phyloP scores from a whole-genome alignment of 352 stramenopile species.

The Phytophthora sp. region DNA sequence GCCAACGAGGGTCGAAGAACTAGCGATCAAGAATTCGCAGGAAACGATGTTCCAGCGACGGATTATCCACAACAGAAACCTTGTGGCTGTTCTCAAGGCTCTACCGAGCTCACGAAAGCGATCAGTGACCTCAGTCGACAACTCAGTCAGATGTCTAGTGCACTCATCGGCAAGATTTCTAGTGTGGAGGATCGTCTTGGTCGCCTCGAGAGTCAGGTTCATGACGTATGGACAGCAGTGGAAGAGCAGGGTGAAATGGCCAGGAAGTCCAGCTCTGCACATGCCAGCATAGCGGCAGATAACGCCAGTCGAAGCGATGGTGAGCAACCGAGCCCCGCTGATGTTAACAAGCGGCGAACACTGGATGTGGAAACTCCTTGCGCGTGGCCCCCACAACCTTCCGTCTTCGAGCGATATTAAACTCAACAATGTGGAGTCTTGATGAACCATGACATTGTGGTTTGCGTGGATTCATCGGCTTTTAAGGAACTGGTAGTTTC shows the following conservation, averaged over 20 bases:
- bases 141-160: slow-evolving; percentile 35
- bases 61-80: not conserved
- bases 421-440: no score
- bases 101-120: slow-evolving; percentile 6
- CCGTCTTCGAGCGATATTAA: slow-evolving; percentile 43
- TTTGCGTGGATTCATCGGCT: no score
- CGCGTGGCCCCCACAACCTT: slow-evolving; percentile 45
- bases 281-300: not conserved
- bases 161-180: slow-evolving; percentile 43
- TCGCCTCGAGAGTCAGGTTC: slow-evolving; percentile 40
- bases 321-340: not conserved
- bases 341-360: not conserved
- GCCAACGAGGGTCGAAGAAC: not conserved
- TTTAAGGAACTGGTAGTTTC: no score
- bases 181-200: slow-evolving; percentile 41
- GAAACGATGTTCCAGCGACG: no score
- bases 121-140: slow-evolving; percentile 37
- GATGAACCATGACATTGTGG: no score
- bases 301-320: not conserved
- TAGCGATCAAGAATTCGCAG: no score
- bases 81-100: slow-evolving; percentile 10
- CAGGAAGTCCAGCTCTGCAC: not conserved
- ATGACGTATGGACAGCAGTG: slow-evolving; percentile 17
- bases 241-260: slow-evolving; percentile 15
- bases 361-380: slow-evolving; percentile 35